phyloP scores from a whole-genome alignment of 176 grass and related monocot genomes.

The Thinopyrum elongatum region DNA sequence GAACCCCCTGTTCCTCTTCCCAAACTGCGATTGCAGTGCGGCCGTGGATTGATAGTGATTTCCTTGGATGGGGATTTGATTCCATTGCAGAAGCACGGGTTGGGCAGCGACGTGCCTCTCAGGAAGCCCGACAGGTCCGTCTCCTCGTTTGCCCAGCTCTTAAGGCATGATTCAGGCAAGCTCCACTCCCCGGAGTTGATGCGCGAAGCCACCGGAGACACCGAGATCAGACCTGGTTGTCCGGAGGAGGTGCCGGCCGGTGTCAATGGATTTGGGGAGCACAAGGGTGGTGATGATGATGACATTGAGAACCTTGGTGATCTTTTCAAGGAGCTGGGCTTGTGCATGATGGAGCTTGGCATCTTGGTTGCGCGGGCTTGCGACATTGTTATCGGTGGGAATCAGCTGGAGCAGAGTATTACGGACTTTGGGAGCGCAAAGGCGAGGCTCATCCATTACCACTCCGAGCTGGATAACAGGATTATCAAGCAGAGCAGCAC shows the following conservation, averaged over 20 bases:
- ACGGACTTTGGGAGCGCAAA: conserved; percentile 62
- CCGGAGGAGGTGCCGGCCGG: neutral
- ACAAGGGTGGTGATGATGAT: neutral
- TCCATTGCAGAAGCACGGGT: conserved; percentile 71
- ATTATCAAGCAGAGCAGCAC: conserved; percentile 44
- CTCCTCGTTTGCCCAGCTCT: conserved; percentile 60
- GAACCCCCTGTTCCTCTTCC: neutral
- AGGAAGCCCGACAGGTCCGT: conserved; percentile 66
- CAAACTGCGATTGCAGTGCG: neutral
- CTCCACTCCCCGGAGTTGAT: neutral
- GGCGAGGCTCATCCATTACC: conserved; percentile 88
- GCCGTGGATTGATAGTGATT: conserved; percentile 13
- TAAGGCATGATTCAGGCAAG: conserved; percentile 37
- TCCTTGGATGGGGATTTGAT: neutral
- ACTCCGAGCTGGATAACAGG: conserved; percentile 63
- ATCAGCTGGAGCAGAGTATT: conserved; percentile 68
- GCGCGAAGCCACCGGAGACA: neutral
- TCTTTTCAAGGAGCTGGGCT: conserved; percentile 52
- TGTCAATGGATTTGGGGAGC: conserved; percentile 1
- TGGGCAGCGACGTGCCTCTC: conserved; percentile 81
- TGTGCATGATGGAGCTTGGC: conserved; percentile 88
- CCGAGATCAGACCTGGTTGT: neutral
- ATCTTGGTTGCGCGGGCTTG: conserved; percentile 64
- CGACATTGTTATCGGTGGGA: conserved; percentile 54
- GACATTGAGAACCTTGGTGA: conserved; percentile 51